These are phyloP conservation scores for Alopecurus myosuroides DNA, from an alignment of 176 grass and related monocot genomes.

Conservation along the genomic window DNA sequence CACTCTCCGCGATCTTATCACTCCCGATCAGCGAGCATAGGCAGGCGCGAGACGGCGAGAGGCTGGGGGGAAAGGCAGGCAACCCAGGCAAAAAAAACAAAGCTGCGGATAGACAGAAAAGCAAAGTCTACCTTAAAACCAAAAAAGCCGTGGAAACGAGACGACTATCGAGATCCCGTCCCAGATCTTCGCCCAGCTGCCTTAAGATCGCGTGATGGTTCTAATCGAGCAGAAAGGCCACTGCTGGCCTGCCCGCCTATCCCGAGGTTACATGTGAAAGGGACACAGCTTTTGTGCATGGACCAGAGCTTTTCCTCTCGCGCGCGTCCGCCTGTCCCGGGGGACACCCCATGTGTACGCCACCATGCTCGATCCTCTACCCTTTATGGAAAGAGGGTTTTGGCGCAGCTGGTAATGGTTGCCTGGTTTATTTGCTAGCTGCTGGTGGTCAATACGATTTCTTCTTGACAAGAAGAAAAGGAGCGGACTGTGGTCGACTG, in stretches of 20 bases:
- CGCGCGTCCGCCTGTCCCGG: background rate
- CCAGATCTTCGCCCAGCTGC: background rate
- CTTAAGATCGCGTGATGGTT: constrained; percentile 32
- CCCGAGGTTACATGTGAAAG: constrained; percentile 21
- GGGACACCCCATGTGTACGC: constrained; percentile 44
- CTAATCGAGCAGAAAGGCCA: constrained; percentile 18
- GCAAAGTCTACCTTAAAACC: constrained; percentile 18
- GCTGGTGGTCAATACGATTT: background rate
- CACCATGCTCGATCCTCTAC: background rate
- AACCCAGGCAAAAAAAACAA: background rate
- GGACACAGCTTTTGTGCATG: background rate
- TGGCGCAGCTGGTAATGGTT: constrained; percentile 20
- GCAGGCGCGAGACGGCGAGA: background rate
- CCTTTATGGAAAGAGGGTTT: background rate
- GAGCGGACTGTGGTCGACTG: background rate
- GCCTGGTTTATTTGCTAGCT: background rate
- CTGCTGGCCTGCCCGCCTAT: constrained; percentile 14
- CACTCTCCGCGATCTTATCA: background rate
- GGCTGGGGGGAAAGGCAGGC: background rate
- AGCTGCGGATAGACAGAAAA: background rate
- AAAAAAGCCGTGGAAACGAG: background rate
- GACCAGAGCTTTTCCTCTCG: background rate
- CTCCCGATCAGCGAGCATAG: background rate
- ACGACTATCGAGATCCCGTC: constrained; percentile 13
- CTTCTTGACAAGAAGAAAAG: too few relatives aligned